Evolutionary conservation across 306 rosid genomes (phyloP).

Genomic region (Cercis canadensis): DNA sequence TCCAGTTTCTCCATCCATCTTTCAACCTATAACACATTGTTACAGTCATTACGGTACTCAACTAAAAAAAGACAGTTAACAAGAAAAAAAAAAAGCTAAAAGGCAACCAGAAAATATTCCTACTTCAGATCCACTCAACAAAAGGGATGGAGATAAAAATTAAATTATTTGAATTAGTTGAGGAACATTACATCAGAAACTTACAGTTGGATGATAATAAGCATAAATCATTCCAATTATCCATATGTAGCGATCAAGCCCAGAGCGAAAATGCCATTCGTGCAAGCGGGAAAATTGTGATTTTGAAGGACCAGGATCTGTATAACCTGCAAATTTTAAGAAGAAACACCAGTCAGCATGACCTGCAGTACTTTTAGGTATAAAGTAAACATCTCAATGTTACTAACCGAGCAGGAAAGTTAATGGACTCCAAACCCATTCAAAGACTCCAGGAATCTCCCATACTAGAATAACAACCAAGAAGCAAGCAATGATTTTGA

Average conservation of each 20-base stretch:
- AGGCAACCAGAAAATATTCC: constrained; percentile 1
- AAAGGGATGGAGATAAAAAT: constrained; percentile 12
- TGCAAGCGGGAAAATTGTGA: constrained; percentile 67
- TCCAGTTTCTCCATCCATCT: constrained; percentile 97
- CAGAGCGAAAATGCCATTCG: constrained; percentile 98
- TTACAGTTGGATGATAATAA: constrained; percentile 91
- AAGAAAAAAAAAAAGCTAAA: not conserved
- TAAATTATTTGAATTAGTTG: constrained; percentile 24
- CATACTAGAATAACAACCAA: constrained; percentile 79
- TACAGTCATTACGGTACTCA: constrained; percentile 34
- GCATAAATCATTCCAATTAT: constrained; percentile 97
- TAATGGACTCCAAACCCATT: constrained; percentile 82
- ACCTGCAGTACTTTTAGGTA: constrained; percentile 33
- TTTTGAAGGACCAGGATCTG: constrained; percentile 71
- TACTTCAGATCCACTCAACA: constrained; percentile 15
- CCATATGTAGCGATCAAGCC: constrained; percentile 98
- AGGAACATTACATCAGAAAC: constrained; percentile 42
- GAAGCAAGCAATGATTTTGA: constrained; percentile 73
- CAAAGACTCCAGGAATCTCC: constrained; percentile 98
- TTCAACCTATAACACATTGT: constrained; percentile 64
- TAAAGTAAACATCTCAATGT: constrained; percentile 31
- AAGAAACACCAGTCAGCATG: constrained; percentile 38
- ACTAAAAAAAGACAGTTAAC: constrained; percentile 22
- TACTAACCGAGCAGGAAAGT: constrained; percentile 84
- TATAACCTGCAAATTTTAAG: constrained; percentile 61